phyloP scores from a whole-genome alignment of 371 early-diverging fungal genomes.

The Mucor saturninus region DNA sequence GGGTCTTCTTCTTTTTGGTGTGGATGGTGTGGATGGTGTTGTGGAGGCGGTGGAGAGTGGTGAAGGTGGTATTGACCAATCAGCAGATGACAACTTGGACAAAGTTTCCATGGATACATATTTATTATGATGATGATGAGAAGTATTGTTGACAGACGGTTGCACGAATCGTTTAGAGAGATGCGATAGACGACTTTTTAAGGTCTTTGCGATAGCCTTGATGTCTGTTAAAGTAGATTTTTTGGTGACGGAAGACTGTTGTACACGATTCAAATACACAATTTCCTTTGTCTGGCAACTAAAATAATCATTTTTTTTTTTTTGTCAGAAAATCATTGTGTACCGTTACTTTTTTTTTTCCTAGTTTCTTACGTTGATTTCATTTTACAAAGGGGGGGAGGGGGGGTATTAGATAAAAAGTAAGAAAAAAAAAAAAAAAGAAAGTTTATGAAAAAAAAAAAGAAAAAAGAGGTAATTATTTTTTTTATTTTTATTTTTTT shows the following conservation, averaged over 20 bases:
- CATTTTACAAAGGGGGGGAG: slow-evolving; percentile 19
- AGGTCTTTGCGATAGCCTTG: slow-evolving; percentile 25
- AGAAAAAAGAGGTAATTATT: slow-evolving; percentile 7
- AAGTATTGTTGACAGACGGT: not conserved
- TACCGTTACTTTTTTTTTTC: too few relatives aligned
- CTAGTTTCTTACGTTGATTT: slow-evolving; percentile 18
- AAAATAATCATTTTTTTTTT: slow-evolving; percentile 1
- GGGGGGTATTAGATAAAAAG: not conserved
- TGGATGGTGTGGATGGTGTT: not conserved
- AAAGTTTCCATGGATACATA: not conserved
- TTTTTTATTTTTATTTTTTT: not conserved
- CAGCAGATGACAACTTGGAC: slow-evolving; percentile 25
- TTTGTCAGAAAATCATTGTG: too few relatives aligned
- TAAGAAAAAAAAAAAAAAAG: slow-evolving; percentile 25
- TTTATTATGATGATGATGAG: too few relatives aligned
- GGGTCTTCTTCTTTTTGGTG: slow-evolving; percentile 14
- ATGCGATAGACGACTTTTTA: slow-evolving; percentile 32
- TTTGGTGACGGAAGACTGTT: not conserved
- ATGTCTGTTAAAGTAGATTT: not conserved
- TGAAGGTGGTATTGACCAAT: slow-evolving; percentile 9
- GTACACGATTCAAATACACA: too few relatives aligned
- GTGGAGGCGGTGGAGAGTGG: not conserved
- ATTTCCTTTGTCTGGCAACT: too few relatives aligned
- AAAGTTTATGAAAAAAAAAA: slow-evolving; percentile 14
- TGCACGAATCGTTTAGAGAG: slow-evolving; percentile 17